Evolutionary conservation across 2,329 filamentous ascomycete species (phyloP), one percentile per base, ranked within the genome.

Genomic region (Alternaria infectoria): DNA sequence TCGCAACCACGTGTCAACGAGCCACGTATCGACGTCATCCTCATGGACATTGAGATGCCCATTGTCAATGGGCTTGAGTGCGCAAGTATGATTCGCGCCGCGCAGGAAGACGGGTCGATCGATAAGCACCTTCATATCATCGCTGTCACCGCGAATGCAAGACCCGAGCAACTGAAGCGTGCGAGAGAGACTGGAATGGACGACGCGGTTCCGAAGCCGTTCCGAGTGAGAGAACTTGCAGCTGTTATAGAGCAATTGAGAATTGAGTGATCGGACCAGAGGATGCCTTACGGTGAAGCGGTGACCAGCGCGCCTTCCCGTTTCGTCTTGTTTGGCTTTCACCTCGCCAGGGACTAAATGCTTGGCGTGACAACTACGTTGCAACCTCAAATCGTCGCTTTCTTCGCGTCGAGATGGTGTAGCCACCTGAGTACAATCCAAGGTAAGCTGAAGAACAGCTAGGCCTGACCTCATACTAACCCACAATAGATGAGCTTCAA

Each of bases 41-140:
- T 69, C 2, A 64, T 74, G 61, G 76, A 78, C 40, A 64, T 68
- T 46, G 76, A 78, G 47, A 78, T 78, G 76, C 75, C 76, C 17
- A 54, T 75, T n/a, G 71, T 74, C 66, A 63, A 76, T 56, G 76
- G 76, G 23, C 56, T 77, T 21, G 64, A 65, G 40, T 65, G 67
- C 32, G 58, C 71, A 9, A 50, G 52, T 23, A 55, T 62, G 45
- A 72, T 75, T 47, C 68, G 68, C 17, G 62, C 59, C 12, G 62
- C 65, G 51, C 55, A 72, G 59, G 54, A 46, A n/a, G 60, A 51
- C 17, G 58, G 69, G 12, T 28, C 46, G 8, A 28, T 68, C 28
- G n/a, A 21, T 44, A 46, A 57, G 7, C 73, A 73, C 40, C 54
- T 73, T 0, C 65, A 68, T 3, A 65, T 75, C 25, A 67, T 77